Base-by-base conservation (phyloP, 495 filamentous ascomycete species). In the Hypomontagnella submonticulosa region DNA sequence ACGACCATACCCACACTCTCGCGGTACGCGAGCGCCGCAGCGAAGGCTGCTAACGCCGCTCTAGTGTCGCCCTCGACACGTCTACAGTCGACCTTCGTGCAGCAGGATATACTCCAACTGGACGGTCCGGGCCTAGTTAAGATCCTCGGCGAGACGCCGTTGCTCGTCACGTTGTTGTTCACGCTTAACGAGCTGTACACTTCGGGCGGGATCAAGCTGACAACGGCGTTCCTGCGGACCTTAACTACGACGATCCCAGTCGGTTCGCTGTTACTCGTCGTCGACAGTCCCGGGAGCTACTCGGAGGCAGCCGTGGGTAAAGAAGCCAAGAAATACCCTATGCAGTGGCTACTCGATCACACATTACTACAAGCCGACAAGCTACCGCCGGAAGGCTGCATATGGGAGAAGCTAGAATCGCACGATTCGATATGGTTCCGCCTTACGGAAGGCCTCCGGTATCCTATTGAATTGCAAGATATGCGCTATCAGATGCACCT, bases 161-260 rank as follows among this genome's bases (percentile, higher is more conserved):
- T 75, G 2, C 80, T 98, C 0, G 80, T 95, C 4, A 97, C 95
- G 0, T 75, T 97, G 0, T 87, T 97, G 76, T 98, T 97, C 82
- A 97, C 93, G 0, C 85, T 97, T n/a, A 98, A 97, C 74, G 95
- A 99, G 76, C 88, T 99, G 3, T 97, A 97, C 79, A 81, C 83
- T 0, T 81, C 85, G 0, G 83, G 87, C 8, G 93, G 91, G 2
- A 81, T 92, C 53, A 78, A 85, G 4, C 84, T 85, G 43, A 90
- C 94, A 0, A 97, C 94, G 1, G 76, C 75, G 0, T 87, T 98
- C 62, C 80, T 99, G 0, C 81, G 92, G 1, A 75, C 79, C 0
- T 75, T 96, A 3, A 90, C 87, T 10, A 74, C 83, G 5, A 52
- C 79, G 0, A 63, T 90, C 2, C 76, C 81, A 7, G 46, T 75